phyloP scores from a whole-genome alignment of 768 basidiomycete species.

The Russula olivacea region DNA sequence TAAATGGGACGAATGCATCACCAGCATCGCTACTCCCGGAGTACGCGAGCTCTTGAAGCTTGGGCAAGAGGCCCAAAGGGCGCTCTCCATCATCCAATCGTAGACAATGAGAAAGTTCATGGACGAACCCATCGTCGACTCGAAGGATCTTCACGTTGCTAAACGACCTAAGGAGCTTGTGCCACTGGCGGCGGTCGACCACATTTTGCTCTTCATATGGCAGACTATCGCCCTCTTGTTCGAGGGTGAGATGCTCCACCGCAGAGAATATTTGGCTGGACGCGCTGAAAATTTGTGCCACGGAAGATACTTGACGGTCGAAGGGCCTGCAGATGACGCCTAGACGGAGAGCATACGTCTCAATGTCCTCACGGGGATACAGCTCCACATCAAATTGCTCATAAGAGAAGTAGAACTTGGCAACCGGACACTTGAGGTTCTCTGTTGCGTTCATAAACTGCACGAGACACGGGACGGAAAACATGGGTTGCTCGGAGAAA shows the following conservation, averaged over 20 bases:
- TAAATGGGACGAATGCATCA: not conserved
- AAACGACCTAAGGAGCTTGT: not conserved
- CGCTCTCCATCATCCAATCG: not conserved
- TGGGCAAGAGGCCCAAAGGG: not conserved
- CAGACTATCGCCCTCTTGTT: accelerated
- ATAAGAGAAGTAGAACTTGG: too few relatives aligned
- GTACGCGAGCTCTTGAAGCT: too few relatives aligned
- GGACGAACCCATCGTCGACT: not conserved
- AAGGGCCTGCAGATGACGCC: not conserved
- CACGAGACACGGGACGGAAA: not conserved
- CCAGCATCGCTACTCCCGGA: not conserved
- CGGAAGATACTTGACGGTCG: not conserved
- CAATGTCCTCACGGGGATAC: too few relatives aligned
- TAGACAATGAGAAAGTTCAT: not conserved
- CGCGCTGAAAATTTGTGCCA: not conserved
- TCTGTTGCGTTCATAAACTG: not conserved
- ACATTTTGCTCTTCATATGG: not conserved
- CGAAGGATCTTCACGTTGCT: not conserved
- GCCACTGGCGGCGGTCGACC: not conserved
- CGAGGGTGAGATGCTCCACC: not conserved
- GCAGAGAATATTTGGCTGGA: not conserved
- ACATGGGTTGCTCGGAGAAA: not conserved
- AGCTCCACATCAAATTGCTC: not conserved
- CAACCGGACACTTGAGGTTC: not conserved
- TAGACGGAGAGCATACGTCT: too few relatives aligned